Base-by-base conservation (phyloP, 768 basidiomycete species). In the Scleroderma citrinum region DNA sequence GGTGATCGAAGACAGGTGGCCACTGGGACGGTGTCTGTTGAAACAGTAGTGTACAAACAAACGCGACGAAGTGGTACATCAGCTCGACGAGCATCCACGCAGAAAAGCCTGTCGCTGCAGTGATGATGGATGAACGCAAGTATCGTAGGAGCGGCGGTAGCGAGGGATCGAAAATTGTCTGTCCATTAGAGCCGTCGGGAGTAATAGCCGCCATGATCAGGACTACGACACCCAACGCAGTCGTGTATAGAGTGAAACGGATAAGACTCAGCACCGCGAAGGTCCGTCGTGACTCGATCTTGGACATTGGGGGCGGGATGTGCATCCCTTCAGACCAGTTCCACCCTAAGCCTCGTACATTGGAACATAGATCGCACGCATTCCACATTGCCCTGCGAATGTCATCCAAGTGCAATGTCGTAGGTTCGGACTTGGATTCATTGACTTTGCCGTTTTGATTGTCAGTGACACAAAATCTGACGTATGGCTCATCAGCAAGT, bases 1-100 rank as follows among this genome's bases (percentile, higher is more conserved):
- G 85, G 6, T 65, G 44, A 47, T 77, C 67, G 61, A 85, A 84
- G 20, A 80, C 50, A 1, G 82, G 84, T 0, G 85, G 85, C 82
- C 83, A 86, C 44, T 78, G 71, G 0, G 65, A 67, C 0, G 75
- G 74, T 40, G 68, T 53, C 59, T 83, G 80, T 21, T 59, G 56
- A 40, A 84, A 71, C 24, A 81, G 44, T 32, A 71, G 41, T 26
- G 79, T 63, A 29, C 71, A 75, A 34, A 78, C 35, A 13, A 80
- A 29, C 3, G 79, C 71, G 40, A 63, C 38, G 26, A 74, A 7
- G 32, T 75, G 60, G 54, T 81, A 77, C 7, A 62, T 56, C 7
- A 61, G 46, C 43, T 79, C 68, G 44, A 87, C 68, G 48, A 70
- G 58, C 32, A 65, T 41, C 59, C 79, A 77, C 44, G 81, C 59